phyloP scores from a whole-genome alignment of 495 filamentous ascomycete genomes.

The Bacidia gigantensis region DNA sequence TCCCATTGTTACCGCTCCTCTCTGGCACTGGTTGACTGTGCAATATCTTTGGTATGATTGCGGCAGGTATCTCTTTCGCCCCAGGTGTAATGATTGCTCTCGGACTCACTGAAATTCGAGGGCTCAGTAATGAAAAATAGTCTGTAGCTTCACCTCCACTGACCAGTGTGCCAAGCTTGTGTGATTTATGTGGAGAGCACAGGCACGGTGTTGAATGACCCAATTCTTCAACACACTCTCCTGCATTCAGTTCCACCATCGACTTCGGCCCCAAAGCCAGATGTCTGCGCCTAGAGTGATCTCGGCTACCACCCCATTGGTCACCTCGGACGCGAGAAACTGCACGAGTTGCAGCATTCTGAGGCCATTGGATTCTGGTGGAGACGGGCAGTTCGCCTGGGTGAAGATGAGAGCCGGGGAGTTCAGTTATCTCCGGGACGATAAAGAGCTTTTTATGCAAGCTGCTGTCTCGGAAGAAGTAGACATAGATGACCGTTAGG shows the following conservation, averaged over 20 bases:
- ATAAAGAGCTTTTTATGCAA: too few species aligned
- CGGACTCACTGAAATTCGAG: background rate
- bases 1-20: background rate
- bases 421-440: background rate
- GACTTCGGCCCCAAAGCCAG: background rate
- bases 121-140: background rate
- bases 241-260: conserved; percentile 1
- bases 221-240: background rate
- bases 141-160: background rate
- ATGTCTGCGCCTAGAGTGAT: background rate
- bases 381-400: background rate
- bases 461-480: background rate
- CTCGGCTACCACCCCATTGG: background rate
- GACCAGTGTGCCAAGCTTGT: background rate
- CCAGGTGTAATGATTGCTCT: background rate
- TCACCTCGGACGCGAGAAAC: background rate
- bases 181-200: background rate
- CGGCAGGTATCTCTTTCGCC: conserved; percentile 1
- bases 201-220: background rate
- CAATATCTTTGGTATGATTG: background rate
- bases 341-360: background rate
- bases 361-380: background rate
- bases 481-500: background rate
- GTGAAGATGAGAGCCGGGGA: background rate
- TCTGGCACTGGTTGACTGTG: background rate